Percentiles rank a stretch among this genome's conserved stretches.
Evolutionary conservation across 805 yeast species (phyloP).

Genomic region (Clavispora phyllophila): DNA sequence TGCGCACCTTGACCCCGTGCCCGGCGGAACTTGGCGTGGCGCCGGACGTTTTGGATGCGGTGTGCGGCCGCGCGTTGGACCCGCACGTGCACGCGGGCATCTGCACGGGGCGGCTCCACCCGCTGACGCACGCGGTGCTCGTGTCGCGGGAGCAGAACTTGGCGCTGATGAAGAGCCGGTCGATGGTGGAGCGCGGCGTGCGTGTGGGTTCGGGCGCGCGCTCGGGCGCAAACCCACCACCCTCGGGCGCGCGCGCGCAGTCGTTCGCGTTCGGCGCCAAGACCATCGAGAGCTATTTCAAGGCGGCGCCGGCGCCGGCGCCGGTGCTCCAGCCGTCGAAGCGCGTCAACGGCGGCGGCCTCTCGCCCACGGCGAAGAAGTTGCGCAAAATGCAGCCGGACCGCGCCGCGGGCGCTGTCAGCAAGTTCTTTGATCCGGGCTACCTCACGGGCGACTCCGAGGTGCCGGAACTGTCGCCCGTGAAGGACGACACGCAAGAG

Average conservation of each 20-base stretch:
- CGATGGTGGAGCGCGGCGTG: constrained; percentile 1
- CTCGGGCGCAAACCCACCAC: too few relatives aligned
- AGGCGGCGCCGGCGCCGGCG: neutral
- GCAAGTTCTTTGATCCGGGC: constrained; percentile 17
- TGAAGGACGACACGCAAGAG: constrained; percentile 7
- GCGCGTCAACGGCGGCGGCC: constrained; percentile 1
- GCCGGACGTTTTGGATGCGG: constrained; percentile 36
- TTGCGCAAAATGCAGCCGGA: neutral
- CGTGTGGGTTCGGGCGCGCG: neutral
- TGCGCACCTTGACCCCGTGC: constrained; percentile 58
- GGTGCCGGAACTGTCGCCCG: constrained; percentile 29
- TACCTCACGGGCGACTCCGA: constrained; percentile 27
- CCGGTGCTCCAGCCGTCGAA: constrained; percentile 3
- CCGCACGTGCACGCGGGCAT: constrained; percentile 47
- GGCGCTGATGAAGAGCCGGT: constrained; percentile 10
- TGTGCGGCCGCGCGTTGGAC: constrained; percentile 44
- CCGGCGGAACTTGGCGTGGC: constrained; percentile 40
- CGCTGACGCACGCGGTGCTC: constrained; percentile 48
- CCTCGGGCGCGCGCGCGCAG: constrained; percentile 3
- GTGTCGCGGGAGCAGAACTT: constrained; percentile 43
- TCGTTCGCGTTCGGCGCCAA: constrained; percentile 4
- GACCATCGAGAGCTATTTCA: constrained; percentile 14
- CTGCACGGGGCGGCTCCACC: constrained; percentile 65
- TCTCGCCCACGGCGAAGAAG: constrained; percentile 17
- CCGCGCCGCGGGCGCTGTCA: neutral